Evolutionary conservation across 768 basidiomycete species (phyloP), one percentile per base, ranked within the genome.

Genomic region (Xanthoconium purpureum): DNA sequence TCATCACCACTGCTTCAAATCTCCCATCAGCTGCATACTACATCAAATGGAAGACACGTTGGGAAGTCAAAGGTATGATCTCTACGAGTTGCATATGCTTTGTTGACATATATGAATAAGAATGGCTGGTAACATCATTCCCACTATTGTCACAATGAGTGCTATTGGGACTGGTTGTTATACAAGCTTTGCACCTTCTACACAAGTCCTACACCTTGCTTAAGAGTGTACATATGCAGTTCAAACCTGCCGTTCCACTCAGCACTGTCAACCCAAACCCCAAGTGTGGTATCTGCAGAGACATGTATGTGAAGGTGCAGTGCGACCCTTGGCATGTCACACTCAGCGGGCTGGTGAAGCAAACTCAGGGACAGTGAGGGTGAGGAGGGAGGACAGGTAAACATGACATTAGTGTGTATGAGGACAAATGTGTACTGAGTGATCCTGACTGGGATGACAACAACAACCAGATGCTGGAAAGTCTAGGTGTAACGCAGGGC

Each of bases 61-160:
- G 96, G 91, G 89, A 98, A 69, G 87, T 99, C 48, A 99, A 99
- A 83, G 94, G 94, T 92, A 50, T 40, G 72, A 46, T 38, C 40
- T 37, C 14, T 18, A 18, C 1, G 3, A 38, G 3, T 6, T 30
- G 8, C 14, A 12, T 14, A 30, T 15, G 5, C 39, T 6, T n/a
- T 17, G 17, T 47, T 52, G 36, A 57, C 7, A 14, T 17, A 3
- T 14, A 17, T 17, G 3, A 24, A 20, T 70, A 96, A 95, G 97
- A 73, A 98, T 98, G 92, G 97, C 97, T 0, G 97, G 97, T 12
- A 99, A 99, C 73, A 98, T 99, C 65, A 99, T 98, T 61, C 97
- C 97, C 7, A 97, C 97, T 1, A 98, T 99, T 64, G 97, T 97
- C 6, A 99, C 97, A 4, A 99, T 97, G 24, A 99, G 98, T 70